phyloP scores from a whole-genome alignment of 768 basidiomycete genomes.

The Pulveroboletus sp. region DNA sequence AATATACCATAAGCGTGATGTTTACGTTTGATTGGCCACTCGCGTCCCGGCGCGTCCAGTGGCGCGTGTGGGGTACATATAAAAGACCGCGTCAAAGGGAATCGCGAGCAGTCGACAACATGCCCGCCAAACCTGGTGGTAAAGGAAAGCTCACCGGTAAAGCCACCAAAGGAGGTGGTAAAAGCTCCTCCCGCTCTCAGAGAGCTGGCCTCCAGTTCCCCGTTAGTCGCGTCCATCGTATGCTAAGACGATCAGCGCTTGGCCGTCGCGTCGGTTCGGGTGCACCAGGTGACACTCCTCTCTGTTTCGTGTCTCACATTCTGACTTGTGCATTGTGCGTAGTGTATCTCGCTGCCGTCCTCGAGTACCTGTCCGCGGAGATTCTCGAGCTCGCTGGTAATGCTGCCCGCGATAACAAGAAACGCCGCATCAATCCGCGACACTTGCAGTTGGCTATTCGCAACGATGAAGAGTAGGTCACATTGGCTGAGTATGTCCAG shows the following conservation, averaged over 20 bases:
- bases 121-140: slow-evolving; percentile 28
- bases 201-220: slow-evolving; percentile 82
- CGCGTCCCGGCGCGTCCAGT: slow-evolving; percentile 40
- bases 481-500: not conserved
- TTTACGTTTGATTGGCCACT: slow-evolving; percentile 28
- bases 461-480: slow-evolving; percentile 80
- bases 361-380: slow-evolving; percentile 90
- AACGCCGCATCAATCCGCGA: slow-evolving; percentile 93
- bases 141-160: slow-evolving; percentile 46
- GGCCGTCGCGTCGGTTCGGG: slow-evolving; percentile 85
- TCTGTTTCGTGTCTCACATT: slow-evolving; percentile 8
- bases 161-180: slow-evolving; percentile 33
- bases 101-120: slow-evolving; percentile 3
- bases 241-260: slow-evolving; percentile 82
- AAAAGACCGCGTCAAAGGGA: slow-evolving; percentile 12
- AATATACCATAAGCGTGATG: slow-evolving; percentile 32
- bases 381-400: slow-evolving; percentile 92
- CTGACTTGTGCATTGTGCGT: not conserved
- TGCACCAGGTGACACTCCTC: slow-evolving; percentile 56
- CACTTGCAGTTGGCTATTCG: slow-evolving; percentile 93
- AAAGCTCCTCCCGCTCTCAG: slow-evolving; percentile 68
- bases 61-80: slow-evolving; percentile 16
- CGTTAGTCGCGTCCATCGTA: slow-evolving; percentile 87
- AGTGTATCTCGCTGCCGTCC: slow-evolving; percentile 91
- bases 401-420: slow-evolving; percentile 87